Conservation (phyloP, 2,329 filamentous ascomycete species). For the Fusarium graminum region DNA sequence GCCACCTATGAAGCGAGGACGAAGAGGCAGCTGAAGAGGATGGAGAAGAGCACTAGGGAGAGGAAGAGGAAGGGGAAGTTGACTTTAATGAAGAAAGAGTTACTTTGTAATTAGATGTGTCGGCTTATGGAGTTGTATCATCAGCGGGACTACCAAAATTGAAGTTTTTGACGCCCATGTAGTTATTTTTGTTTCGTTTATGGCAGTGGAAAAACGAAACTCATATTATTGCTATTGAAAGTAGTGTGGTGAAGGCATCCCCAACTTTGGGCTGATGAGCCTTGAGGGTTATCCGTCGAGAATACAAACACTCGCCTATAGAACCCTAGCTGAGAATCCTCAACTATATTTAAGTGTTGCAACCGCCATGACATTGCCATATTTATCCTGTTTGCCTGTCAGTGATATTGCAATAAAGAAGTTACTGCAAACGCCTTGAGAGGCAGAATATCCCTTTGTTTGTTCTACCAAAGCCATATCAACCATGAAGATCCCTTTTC, state of each 20-base stretch:
- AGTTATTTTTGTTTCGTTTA: constrained; percentile 1
- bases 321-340: not conserved
- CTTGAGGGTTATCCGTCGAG: not conserved
- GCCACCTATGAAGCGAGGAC: constrained; percentile 51
- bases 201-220: not conserved
- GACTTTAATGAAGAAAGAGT: constrained; percentile 28
- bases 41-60: not conserved
- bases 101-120: constrained; percentile 37
- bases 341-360: not conserved
- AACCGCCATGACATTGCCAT: too few species aligned
- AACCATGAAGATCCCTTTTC: not conserved
- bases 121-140: constrained; percentile 37
- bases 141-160: constrained; percentile 45
- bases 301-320: not conserved
- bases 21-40: constrained; percentile 45
- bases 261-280: not conserved
- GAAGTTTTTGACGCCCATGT: constrained; percentile 34
- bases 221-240: not conserved
- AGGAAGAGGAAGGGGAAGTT: constrained; percentile 3
- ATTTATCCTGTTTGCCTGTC: not conserved
- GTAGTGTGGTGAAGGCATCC: not conserved
- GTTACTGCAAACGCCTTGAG: not conserved
- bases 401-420: constrained; percentile 1
- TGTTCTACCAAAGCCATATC: not conserved
- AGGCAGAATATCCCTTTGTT: not conserved